Evolutionary conservation across 768 basidiomycete species (phyloP), one percentile per base, ranked within the genome.

Genomic region (Dioszegia hungarica): DNA sequence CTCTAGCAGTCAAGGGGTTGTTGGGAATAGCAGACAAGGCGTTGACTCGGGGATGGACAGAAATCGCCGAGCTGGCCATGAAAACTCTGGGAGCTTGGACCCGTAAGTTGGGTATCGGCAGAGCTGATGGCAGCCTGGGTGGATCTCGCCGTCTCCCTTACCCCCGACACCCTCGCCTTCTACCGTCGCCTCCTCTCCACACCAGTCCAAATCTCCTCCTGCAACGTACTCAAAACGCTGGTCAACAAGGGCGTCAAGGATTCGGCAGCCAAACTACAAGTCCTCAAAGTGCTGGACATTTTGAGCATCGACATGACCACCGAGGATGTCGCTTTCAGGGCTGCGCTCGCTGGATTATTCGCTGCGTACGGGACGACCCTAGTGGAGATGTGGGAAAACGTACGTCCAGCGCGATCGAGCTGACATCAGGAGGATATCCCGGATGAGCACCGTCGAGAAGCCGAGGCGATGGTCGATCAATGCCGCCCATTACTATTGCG

Each of bases 141-240:
- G 64, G 95, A 99, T 70, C 93, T 99, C 64, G 91, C 90, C 69
- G 79, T 98, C 61, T 92, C 95, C 12, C 87, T 99, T 57, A 97
- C 93, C 1, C 89, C 88, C 12, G 83, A 82, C 14, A 90, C 93
- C 1, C 84, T 98, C 31, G 85, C 87, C 5, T 79, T 98, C 33
- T 81, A 95, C 40, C 91, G 93, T 73, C 83, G 81, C 34, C 81
- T 95, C 37, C 82, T 98, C 36, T 85, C 86, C 11, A 75, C 90
- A 27, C 82, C 61, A 19, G 34, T 98, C 65, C 88, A 91, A 28
- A 78, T 92, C 28, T 87, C 91, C 1, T 85, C 93, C 2, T 86
- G 86, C 19, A 82, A 81, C n/a, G 83, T 91, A 1, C 78, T 98
- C 45, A 81, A 84, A 11, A 85, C 87, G 22, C 89, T 98, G 49